phyloP scores from a whole-genome alignment of 2,329 filamentous ascomycete species.

The Coniochaeta sp. region DNA sequence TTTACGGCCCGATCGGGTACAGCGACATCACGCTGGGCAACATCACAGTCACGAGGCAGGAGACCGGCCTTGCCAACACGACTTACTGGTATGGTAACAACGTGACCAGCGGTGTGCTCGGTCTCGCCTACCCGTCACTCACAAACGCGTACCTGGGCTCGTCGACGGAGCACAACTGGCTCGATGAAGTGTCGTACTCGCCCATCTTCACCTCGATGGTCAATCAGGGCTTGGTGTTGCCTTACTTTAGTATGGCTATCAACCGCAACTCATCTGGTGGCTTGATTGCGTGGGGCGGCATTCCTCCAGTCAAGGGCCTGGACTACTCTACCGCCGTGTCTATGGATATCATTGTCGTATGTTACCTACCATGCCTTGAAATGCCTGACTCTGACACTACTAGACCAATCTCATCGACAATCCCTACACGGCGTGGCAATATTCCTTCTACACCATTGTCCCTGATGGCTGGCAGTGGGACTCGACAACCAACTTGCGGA shows the following conservation, averaged over 20 bases:
- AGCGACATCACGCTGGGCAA: conserved; percentile 38
- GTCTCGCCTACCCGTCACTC: conserved; percentile 41
- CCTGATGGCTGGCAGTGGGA: conserved; percentile 39
- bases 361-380: not conserved
- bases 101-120: conserved; percentile 41
- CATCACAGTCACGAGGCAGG: conserved; percentile 33
- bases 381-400: conserved; percentile 1
- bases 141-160: conserved; percentile 38
- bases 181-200: conserved; percentile 33
- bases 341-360: conserved; percentile 22
- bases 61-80: conserved; percentile 39
- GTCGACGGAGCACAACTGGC: conserved; percentile 26
- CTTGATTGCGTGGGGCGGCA: conserved; percentile 37
- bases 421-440: conserved; percentile 29
- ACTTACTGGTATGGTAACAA: conserved; percentile 46
- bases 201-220: conserved; percentile 42
- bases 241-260: conserved; percentile 40
- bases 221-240: conserved; percentile 33
- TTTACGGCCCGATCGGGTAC: conserved; percentile 38
- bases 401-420: conserved; percentile 34
- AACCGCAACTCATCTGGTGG: conserved; percentile 37
- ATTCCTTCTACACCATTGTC: conserved; percentile 46
- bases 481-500: conserved; percentile 29
- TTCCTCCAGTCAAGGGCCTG: conserved; percentile 27
- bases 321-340: conserved; percentile 19